Conservation (phyloP, 441 rosid species). For the Metrosideros polymorpha region DNA sequence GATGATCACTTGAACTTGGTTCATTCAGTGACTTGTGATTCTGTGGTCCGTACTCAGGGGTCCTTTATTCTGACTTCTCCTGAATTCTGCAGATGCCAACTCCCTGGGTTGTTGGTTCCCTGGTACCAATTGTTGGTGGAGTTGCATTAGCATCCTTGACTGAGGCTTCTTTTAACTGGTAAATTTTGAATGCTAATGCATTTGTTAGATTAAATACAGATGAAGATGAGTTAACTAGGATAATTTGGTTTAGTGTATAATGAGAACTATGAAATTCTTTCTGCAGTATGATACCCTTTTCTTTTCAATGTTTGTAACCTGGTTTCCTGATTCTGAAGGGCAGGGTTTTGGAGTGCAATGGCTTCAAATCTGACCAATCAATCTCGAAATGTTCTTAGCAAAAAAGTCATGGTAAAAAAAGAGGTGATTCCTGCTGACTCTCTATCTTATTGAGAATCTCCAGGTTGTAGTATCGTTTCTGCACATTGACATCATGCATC, state of each 20-base stretch:
- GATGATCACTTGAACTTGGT: background rate
- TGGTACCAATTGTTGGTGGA: constrained; percentile 91
- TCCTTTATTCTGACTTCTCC: background rate
- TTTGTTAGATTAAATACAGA: background rate
- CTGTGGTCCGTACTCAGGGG: background rate
- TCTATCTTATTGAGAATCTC: background rate
- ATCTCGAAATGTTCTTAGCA: constrained; percentile 97
- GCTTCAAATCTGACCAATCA: constrained; percentile 97
- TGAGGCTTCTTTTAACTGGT: constrained; percentile 96
- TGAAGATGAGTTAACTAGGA: background rate
- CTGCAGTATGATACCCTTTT: background rate
- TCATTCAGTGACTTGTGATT: background rate
- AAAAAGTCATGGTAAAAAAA: constrained; percentile 89
- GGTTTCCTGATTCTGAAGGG: constrained; percentile 36
- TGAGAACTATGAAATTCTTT: background rate
- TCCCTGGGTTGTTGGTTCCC: constrained; percentile 77
- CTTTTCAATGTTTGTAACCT: background rate
- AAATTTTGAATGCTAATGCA: constrained; percentile 5
- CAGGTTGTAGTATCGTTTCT: background rate
- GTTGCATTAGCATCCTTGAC: constrained; percentile 93
- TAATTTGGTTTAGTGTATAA: background rate
- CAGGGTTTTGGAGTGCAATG: constrained; percentile 98
- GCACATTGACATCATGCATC: background rate
- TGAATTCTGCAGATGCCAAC: constrained; percentile 53
- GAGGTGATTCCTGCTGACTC: constrained; percentile 45